A percentile compares a stretch with the other conserved stretches of the same genome.
Conservation (phyloP, 768 basidiomycete genomes). For the Psilocybe tampanensis region DNA sequence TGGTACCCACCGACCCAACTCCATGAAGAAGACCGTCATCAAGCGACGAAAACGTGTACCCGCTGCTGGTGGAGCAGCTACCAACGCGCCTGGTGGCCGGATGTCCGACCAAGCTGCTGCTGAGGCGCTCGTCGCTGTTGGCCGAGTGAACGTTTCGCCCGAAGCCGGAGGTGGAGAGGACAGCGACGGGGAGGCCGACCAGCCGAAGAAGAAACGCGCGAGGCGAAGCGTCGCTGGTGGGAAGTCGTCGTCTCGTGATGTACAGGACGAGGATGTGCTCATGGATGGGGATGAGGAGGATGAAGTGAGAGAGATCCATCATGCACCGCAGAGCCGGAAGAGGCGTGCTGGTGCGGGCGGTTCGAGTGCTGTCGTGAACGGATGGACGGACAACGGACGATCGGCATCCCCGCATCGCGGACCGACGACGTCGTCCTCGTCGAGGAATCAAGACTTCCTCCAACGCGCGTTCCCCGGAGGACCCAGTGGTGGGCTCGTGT, state of each 20-base stretch:
- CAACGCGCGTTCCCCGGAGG: slow-evolving; percentile 15
- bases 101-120: slow-evolving; percentile 88
- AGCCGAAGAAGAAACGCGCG: slow-evolving; percentile 63
- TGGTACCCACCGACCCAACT: slow-evolving; percentile 94
- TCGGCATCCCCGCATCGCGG: slow-evolving; percentile 37
- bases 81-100: slow-evolving; percentile 33
- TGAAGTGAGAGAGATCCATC: slow-evolving; percentile 11
- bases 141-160: slow-evolving; percentile 47
- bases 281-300: slow-evolving; percentile 48
- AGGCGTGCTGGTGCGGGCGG: slow-evolving; percentile 24
- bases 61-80: slow-evolving; percentile 64
- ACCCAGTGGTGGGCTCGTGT: not conserved
- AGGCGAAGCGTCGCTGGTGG: slow-evolving; percentile 42
- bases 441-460: slow-evolving; percentile 21
- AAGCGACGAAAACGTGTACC: slow-evolving; percentile 98
- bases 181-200: slow-evolving; percentile 48
- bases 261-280: slow-evolving; percentile 48
- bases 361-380: slow-evolving; percentile 24
- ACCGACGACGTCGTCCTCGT: slow-evolving; percentile 25
- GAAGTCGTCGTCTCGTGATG: slow-evolving; percentile 21
- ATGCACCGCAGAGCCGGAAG: slow-evolving; percentile 15
- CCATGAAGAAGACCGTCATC: slow-evolving; percentile 99
- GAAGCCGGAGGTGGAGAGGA: slow-evolving; percentile 36
- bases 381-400: slow-evolving; percentile 32
- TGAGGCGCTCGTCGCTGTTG: slow-evolving; percentile 85